Conservation (phyloP, 495 filamentous ascomycete species). For the Penicillium canariense region DNA sequence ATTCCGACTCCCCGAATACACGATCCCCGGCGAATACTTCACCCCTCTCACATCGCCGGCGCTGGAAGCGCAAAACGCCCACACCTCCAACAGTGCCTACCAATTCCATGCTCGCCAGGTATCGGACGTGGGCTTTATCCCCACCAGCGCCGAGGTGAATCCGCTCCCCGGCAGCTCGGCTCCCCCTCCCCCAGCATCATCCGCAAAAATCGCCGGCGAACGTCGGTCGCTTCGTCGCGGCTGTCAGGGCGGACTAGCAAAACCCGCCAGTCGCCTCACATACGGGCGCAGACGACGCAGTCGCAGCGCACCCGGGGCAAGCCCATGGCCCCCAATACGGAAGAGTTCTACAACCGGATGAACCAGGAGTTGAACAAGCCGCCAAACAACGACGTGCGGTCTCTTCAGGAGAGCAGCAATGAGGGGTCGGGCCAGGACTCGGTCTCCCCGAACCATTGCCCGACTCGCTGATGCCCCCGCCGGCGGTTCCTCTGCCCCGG, state of each 20-base stretch:
- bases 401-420: slow-evolving; percentile 44
- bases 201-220: slow-evolving; percentile 35
- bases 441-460: slow-evolving; percentile 67
- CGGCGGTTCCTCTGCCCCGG: slow-evolving; percentile 52
- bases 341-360: slow-evolving; percentile 41
- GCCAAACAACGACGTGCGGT: slow-evolving; percentile 35
- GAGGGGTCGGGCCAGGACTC: slow-evolving; percentile 66
- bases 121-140: slow-evolving; percentile 42
- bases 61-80: slow-evolving; percentile 72
- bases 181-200: slow-evolving; percentile 31
- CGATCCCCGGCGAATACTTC: slow-evolving; percentile 84
- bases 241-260: slow-evolving; percentile 44
- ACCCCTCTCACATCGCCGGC: slow-evolving; percentile 92
- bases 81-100: slow-evolving; percentile 31
- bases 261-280: slow-evolving; percentile 79
- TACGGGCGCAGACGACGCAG: slow-evolving; percentile 61
- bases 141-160: slow-evolving; percentile 49
- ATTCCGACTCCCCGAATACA: slow-evolving; percentile 78
- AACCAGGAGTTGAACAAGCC: slow-evolving; percentile 33
- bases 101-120: slow-evolving; percentile 35
- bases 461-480: slow-evolving; percentile 71
- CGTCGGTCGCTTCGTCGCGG: slow-evolving; percentile 38
- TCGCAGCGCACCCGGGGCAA: slow-evolving; percentile 52
- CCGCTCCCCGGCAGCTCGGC: slow-evolving; percentile 37
- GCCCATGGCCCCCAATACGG: slow-evolving; percentile 54